Base-by-base conservation (phyloP, 352 stramenopile genomes). In the Phytopythium ostracodes region DNA sequence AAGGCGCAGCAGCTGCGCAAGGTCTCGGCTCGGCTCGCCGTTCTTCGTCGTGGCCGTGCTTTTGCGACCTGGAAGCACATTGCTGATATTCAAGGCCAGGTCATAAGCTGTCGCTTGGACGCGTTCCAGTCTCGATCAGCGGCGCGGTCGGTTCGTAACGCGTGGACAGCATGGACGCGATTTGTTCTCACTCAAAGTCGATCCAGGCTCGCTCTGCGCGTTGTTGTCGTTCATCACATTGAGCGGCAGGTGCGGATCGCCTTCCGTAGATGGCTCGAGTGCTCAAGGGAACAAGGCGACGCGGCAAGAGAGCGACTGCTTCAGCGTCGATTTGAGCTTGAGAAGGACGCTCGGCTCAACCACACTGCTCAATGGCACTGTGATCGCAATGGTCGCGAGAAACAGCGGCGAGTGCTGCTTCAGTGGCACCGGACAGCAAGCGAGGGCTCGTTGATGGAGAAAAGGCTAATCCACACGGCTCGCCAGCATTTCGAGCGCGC, bases 1-100 rank as follows among this genome's bases (percentile, higher is more conserved):
- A 81, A 72, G 54, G 42, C 57, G 0, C 65, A 67, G 42, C 73
- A 86, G 31, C 54, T 75, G 11, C 55, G 70, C 20, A 38, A 70
- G 22, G 15, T 75, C 0, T 29, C 49, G 1, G 42, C 25, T 2
- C 65, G 62, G 11, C 68, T 88, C 8, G 22, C 58, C n/a, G 52
- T 60, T 4, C 43, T 82, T 7, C 66, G 71, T 33, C 66, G 75
- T 25, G 68, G 81, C 31, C 64, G 73, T 7, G 46, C 64, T 22
- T 90, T 88, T 36, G 20, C 24, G 25, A 31, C 53, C 2, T 90
- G 81, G 81, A 68, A 73, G 42, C 49, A 61, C 1, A 56, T 68
- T 18, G 58, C 72, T 0, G 33, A 44, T 12, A 55, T 70, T n/a
- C 64, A 59, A 17, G 67, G 54, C 22, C 75, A 86, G 59, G 65